Percentiles rank a stretch among this genome's conserved stretches.
These are phyloP conservation scores for Rhizophora apiculata DNA, from an alignment of 345 rosid species.

Conservation along the genomic window DNA sequence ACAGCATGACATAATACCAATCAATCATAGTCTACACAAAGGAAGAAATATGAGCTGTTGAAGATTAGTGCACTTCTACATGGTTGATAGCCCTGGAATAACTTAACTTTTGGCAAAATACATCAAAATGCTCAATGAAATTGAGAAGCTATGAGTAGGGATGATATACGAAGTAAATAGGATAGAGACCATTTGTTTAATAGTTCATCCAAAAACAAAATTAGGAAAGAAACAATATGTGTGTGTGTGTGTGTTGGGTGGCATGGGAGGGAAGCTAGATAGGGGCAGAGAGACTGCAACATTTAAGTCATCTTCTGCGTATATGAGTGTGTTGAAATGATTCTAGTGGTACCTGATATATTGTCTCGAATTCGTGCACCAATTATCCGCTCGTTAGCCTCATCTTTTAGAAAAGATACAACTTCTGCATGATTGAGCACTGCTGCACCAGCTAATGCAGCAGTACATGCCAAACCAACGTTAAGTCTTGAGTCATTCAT, in stretches of 20 bases:
- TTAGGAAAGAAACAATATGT: no score
- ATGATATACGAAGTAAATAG: no score
- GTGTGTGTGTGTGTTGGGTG: neutral
- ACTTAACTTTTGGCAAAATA: neutral
- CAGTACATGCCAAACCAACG: slow-evolving; percentile 84
- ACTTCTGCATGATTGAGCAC: slow-evolving; percentile 95
- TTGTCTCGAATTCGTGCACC: slow-evolving; percentile 92
- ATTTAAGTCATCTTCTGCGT: neutral
- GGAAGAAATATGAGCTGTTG: neutral
- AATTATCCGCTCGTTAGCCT: slow-evolving; percentile 46
- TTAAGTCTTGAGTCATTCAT: slow-evolving; percentile 97
- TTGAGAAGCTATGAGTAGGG: no score
- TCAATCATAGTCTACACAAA: neutral
- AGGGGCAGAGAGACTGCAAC: neutral
- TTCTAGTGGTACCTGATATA: slow-evolving; percentile 54
- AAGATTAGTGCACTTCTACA: neutral
- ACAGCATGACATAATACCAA: neutral
- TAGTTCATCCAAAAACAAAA: no score
- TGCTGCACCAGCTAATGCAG: slow-evolving; percentile 93
- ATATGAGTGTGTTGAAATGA: neutral
- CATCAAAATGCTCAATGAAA: no score
- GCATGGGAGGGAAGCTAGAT: neutral
- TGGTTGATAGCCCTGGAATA: neutral
- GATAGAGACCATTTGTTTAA: no score
- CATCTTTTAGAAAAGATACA: slow-evolving; percentile 68